Evolutionary conservation across 140 eudicot genomes (phyloP).

Genomic region (Oenanthe javanica): DNA sequence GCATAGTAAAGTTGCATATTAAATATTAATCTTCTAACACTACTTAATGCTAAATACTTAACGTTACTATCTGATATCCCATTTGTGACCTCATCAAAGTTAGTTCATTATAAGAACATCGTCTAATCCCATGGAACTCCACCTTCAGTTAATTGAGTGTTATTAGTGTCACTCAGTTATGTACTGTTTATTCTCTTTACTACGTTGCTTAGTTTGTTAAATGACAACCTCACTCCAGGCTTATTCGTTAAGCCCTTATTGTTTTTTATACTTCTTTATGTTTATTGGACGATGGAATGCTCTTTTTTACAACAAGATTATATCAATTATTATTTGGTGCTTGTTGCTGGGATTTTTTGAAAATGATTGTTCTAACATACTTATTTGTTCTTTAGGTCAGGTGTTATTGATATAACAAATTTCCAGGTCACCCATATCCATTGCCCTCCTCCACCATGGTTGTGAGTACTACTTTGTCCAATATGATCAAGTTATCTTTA

Average conservation of each 20-base stretch:
- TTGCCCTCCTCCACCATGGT: conserved; percentile 97
- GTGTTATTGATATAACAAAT: conserved; percentile 62
- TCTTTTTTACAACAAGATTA: background rate
- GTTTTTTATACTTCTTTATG: background rate
- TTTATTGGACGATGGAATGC: background rate
- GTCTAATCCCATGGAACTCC: background rate
- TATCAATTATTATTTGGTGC: background rate
- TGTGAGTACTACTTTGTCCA: conserved; percentile 45
- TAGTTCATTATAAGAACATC: background rate
- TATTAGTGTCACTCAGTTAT: background rate
- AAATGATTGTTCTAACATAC: background rate
- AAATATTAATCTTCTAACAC: background rate
- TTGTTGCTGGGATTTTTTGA: background rate
- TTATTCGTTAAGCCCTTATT: background rate
- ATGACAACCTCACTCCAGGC: background rate
- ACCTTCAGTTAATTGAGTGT: background rate
- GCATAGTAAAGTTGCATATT: background rate
- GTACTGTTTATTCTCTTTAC: background rate
- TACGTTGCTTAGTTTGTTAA: background rate
- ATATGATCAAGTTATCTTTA: background rate
- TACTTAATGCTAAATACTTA: background rate
- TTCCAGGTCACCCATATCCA: conserved; percentile 78
- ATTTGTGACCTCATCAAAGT: background rate
- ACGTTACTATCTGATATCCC: background rate
- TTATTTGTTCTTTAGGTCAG: conserved; percentile 56